Percentiles rank a stretch among this genome's conserved stretches.
Evolutionary conservation across 768 basidiomycete species (phyloP).

Genomic region (Phylloporus sp.): DNA sequence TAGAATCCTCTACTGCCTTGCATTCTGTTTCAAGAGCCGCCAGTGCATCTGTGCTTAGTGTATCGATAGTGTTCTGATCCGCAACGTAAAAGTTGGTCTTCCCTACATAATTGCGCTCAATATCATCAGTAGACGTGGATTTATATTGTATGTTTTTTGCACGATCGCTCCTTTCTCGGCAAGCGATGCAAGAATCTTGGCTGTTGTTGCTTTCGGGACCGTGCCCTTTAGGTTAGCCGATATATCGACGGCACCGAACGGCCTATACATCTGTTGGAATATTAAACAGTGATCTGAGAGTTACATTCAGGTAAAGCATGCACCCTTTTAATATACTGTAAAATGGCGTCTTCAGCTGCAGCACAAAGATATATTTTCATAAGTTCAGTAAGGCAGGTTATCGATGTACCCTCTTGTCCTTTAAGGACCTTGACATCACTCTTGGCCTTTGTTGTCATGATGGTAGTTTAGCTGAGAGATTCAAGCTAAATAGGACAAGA

Average conservation of each 20-base stretch:
- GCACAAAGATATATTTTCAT: background rate
- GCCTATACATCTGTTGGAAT: constrained; percentile 76
- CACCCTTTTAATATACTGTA: constrained; percentile 80
- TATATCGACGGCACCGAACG: constrained; percentile 89
- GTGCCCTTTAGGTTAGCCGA: constrained; percentile 88
- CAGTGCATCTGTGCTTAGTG: constrained; percentile 60
- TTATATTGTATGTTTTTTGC: constrained; percentile 76
- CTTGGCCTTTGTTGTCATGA: constrained; percentile 52
- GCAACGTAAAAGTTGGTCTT: constrained; percentile 86
- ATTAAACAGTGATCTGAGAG: no score
- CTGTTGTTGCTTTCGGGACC: constrained; percentile 77
- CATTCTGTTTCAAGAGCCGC: constrained; percentile 57
- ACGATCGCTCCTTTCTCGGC: constrained; percentile 84
- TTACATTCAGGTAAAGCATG: constrained; percentile 7
- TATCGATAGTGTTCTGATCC: constrained; percentile 70
- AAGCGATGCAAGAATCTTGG: constrained; percentile 76
- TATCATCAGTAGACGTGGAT: background rate
- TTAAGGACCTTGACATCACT: constrained; percentile 59
- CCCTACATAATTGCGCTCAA: constrained; percentile 38
- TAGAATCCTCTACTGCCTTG: constrained; percentile 54
- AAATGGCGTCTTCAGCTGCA: constrained; percentile 68
- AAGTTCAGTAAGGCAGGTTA: no score
- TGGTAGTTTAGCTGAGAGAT: background rate
- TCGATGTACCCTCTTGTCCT: constrained; percentile 61
- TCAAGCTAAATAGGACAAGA: background rate